Base-by-base conservation (phyloP, 2,329 filamentous ascomycete genomes). In the Fusarium nelsonii region DNA sequence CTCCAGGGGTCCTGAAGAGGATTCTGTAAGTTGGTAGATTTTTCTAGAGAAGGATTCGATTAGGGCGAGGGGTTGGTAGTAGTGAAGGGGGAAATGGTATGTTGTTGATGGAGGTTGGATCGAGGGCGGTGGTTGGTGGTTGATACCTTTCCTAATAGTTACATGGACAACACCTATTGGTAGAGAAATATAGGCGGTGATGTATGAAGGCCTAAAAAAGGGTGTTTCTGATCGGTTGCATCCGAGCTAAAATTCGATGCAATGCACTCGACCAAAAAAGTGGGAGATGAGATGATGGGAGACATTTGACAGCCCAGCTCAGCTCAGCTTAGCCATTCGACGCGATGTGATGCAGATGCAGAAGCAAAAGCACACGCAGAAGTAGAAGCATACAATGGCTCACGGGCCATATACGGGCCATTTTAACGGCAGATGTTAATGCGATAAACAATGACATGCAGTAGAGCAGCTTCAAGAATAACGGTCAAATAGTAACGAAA, bases 191-290 rank as follows among this genome's bases (percentile, higher is more conserved):
- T 40, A 51, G 26, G 33, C 34, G 26, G 48, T 51, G 12, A 39
- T 51, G 36, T 51, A 51, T 53, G 39, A 58, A 51, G 43, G 37
- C 50, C 43, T 28, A 44, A 59, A 59, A 59, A 59, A 63, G 33
- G 43, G 57, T 68, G 63, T 57, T 48, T 63, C 56, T 72, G 71
- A 73, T 73, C 71, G 71, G 71, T 56, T 62, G 50, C 60, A 70
- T 59, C 71, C 71, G 71, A 73, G 55, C 69, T 58, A 63, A 55
- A 32, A 26, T 56, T 33, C 20, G 58, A 46, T 63, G 20, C 40
- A 46, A 36, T 68, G 52, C 49, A 52, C n/a, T 55, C 52, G 40
- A 37, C 36, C 23, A 32, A 18, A 43, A 67, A 68, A 70, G 58
- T 59, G 67, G 48, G 45, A 61, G 54, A 55, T 49, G 41, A 48